phyloP scores from a whole-genome alignment of 345 rosid species.

The Eucalyptus sp. region DNA sequence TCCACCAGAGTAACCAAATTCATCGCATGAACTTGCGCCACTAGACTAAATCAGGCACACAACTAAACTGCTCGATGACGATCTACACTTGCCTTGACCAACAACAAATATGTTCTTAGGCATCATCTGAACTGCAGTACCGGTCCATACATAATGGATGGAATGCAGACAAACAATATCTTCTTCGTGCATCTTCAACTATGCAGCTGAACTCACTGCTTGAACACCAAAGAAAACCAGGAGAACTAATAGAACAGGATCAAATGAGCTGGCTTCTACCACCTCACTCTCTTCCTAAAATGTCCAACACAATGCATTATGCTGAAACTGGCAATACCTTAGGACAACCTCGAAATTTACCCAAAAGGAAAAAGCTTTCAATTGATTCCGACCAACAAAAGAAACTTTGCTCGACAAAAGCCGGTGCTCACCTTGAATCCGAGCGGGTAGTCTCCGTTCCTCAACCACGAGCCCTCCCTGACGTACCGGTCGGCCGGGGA shows the following conservation, averaged over 20 bases:
- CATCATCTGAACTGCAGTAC: neutral
- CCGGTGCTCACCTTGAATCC: slow-evolving; percentile 19
- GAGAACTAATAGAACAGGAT: neutral
- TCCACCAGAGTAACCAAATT: neutral
- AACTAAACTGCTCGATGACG: neutral
- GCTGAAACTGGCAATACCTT: neutral
- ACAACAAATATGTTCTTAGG: neutral
- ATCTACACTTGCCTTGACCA: neutral
- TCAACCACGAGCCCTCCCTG: slow-evolving; percentile 13
- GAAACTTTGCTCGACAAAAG: neutral
- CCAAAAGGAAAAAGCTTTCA: neutral
- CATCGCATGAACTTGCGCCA: neutral
- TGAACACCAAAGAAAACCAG: neutral
- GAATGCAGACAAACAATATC: neutral
- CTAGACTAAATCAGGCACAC: neutral
- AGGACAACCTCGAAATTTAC: neutral
- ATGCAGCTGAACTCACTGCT: neutral
- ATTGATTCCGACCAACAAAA: neutral
- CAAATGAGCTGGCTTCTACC: neutral
- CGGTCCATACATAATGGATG: neutral
- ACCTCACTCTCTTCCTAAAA: neutral
- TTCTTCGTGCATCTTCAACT: neutral
- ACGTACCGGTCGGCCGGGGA: slow-evolving; percentile 17
- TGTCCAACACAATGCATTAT: neutral
- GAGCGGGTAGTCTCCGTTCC: slow-evolving; percentile 11